phyloP scores from a whole-genome alignment of 306 rosid genomes.

The cucumber (Cucumis sativus) region Cucumber_9930_V3 NC_026660.2:30312001-30312500 shows the following conservation, averaged over 20 bases:
- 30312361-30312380: constrained; percentile 30
- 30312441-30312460: too few species aligned
- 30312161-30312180: constrained; percentile 19
- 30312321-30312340: constrained; percentile 25
- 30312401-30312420: constrained; percentile 5
- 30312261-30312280: constrained; percentile 8
- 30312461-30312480: neutral
- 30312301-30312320: constrained; percentile 31
- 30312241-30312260: neutral
- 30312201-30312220: neutral
- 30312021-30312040: neutral
- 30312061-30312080: neutral
- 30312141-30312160: constrained; percentile 80
- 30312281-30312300: constrained; percentile 65
- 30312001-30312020: neutral
- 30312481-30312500: neutral
- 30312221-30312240: constrained; percentile 10
- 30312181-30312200: neutral
- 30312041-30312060: too few species aligned
- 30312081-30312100: constrained; percentile 41
- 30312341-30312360: constrained; percentile 20
- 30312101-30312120: constrained; percentile 47
- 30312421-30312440: neutral
- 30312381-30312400: constrained; percentile 23
- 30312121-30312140: constrained; percentile 39